Evolutionary conservation across 2,329 filamentous ascomycete genomes (phyloP).

Genomic region (Cercospora zeae-maydis): DNA sequence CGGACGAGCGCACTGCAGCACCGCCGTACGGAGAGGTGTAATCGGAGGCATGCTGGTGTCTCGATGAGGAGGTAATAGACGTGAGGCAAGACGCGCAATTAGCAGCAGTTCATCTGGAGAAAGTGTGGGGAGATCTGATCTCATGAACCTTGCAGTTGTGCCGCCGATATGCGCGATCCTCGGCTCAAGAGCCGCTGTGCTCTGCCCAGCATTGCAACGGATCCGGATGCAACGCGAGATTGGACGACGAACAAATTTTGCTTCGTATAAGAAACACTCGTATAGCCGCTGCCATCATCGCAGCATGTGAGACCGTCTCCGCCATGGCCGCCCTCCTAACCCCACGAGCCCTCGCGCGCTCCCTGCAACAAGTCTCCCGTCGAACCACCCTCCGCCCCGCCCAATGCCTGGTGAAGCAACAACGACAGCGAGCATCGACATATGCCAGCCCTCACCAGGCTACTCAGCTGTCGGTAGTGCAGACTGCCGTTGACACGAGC

Average conservation of each 20-base stretch:
- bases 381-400: slow-evolving; percentile 9
- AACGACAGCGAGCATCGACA: slow-evolving; percentile 57
- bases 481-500: slow-evolving; percentile 69
- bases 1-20: slow-evolving; percentile 22
- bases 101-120: slow-evolving; percentile 4
- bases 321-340: slow-evolving; percentile 20
- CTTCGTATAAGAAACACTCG: neutral
- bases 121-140: slow-evolving; percentile 4
- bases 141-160: neutral
- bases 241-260: neutral
- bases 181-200: slow-evolving; percentile 3
- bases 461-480: slow-evolving; percentile 74
- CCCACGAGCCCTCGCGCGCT: slow-evolving; percentile 16
- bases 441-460: slow-evolving; percentile 81
- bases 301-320: slow-evolving; percentile 6
- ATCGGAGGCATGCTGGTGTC: slow-evolving; percentile 23
- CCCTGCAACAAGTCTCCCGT: slow-evolving; percentile 20
- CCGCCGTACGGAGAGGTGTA: slow-evolving; percentile 26
- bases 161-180: neutral
- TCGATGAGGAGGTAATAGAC: slow-evolving; percentile 3
- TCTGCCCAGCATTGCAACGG: neutral
- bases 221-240: neutral
- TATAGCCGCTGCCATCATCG: slow-evolving; percentile 7
- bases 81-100: slow-evolving; percentile 5
- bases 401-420: slow-evolving; percentile 17